Conservation (phyloP, 2,329 filamentous ascomycete genomes). For the Diaporthe aspalathi region DNA sequence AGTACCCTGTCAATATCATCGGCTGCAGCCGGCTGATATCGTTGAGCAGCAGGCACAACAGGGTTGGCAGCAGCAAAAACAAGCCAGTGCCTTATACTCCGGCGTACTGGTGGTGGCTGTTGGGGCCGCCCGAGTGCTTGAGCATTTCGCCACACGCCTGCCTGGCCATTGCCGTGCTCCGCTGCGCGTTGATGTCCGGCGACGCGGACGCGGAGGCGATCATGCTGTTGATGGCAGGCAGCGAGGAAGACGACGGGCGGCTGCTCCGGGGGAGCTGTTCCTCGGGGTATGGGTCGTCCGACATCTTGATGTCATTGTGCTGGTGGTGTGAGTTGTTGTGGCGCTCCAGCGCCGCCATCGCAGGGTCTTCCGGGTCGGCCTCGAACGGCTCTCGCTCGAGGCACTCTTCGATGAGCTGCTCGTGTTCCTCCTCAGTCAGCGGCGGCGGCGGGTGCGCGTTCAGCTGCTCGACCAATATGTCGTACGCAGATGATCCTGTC, state of each 20-base stretch:
- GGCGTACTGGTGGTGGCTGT: slow-evolving; percentile 27
- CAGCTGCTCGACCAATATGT: slow-evolving; percentile 34
- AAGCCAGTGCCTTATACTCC: background rate
- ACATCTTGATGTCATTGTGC: slow-evolving; percentile 37
- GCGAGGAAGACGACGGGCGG: slow-evolving; percentile 21
- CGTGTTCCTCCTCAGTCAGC: slow-evolving; percentile 37
- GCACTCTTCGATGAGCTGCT: slow-evolving; percentile 41
- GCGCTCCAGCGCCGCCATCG: slow-evolving; percentile 14
- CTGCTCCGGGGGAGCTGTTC: slow-evolving; percentile 43
- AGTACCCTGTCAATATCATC: background rate
- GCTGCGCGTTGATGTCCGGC: slow-evolving; percentile 42
- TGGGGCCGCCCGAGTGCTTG: slow-evolving; percentile 40
- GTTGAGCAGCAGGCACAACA: slow-evolving; percentile 1
- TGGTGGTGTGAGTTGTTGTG: slow-evolving; percentile 31
- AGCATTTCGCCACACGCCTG: slow-evolving; percentile 52
- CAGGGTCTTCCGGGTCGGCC: slow-evolving; percentile 15
- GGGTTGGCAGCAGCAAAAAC: background rate
- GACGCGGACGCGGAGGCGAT: slow-evolving; percentile 29
- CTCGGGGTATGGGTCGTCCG: slow-evolving; percentile 39
- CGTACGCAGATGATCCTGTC: slow-evolving; percentile 11
- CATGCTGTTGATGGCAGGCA: slow-evolving; percentile 42
- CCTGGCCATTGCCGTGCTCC: slow-evolving; percentile 51
- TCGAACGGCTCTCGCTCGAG: slow-evolving; percentile 35
- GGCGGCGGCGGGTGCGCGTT: slow-evolving; percentile 28
- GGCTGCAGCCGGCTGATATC: slow-evolving; percentile 1